Evolutionary conservation across 768 basidiomycete genomes (phyloP).

Genomic region (Cystofilobasidium capitatum): DNA sequence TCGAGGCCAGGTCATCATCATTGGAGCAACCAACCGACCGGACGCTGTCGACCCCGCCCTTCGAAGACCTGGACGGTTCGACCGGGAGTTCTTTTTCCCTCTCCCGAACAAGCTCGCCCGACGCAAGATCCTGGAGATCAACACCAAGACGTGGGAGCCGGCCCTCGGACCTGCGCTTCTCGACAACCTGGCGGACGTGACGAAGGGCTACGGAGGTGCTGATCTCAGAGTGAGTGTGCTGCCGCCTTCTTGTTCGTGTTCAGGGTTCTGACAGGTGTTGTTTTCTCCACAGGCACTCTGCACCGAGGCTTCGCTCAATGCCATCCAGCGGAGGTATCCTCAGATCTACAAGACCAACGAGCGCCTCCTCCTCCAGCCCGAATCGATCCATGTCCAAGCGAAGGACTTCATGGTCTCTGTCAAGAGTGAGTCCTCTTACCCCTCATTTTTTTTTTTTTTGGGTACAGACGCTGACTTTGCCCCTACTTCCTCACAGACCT

Average conservation of each 20-base stretch:
- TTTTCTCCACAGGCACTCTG: constrained; percentile 60
- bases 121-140: constrained; percentile 77
- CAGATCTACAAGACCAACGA: constrained; percentile 93
- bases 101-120: constrained; percentile 74
- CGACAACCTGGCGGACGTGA: constrained; percentile 69
- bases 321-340: constrained; percentile 88
- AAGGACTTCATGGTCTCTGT: constrained; percentile 96
- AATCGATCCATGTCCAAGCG: constrained; percentile 70
- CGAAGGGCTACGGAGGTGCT: constrained; percentile 96
- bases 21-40: constrained; percentile 93
- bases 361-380: constrained; percentile 70
- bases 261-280: background rate
- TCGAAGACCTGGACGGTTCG: constrained; percentile 86
- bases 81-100: constrained; percentile 96
- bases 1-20: constrained; percentile 87
- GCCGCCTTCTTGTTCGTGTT: background rate
- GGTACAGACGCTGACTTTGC: background rate
- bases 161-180: constrained; percentile 54
- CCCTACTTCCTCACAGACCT: constrained; percentile 51
- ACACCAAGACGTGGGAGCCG: constrained; percentile 81
- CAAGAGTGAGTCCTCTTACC: constrained; percentile 57
- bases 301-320: constrained; percentile 92
- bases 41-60: constrained; percentile 97
- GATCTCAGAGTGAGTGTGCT: constrained; percentile 67
- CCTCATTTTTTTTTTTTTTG: background rate